Percentiles rank a stretch among this genome's conserved stretches.
These are phyloP conservation scores for Wickerhamomyces bovis DNA, from an alignment of 805 yeast species.

Conservation along the genomic window DNA sequence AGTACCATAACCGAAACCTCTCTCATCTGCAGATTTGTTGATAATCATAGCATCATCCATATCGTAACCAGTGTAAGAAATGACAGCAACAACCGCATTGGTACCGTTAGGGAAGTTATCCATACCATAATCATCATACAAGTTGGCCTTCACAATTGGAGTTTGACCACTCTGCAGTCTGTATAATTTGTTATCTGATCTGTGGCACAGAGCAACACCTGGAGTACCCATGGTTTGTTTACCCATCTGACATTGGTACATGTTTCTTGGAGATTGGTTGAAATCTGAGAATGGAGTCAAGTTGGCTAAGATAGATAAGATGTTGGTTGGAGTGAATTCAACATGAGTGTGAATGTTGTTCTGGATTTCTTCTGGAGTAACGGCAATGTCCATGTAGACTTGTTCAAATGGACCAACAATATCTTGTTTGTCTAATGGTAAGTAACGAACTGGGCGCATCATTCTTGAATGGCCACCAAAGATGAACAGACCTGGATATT, in stretches of 20 bases:
- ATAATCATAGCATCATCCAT: constrained; percentile 99
- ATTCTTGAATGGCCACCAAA: constrained; percentile 92
- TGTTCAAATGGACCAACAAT: constrained; percentile 97
- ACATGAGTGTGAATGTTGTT: constrained; percentile 83
- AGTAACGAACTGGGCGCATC: constrained; percentile 91
- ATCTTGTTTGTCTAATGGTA: constrained; percentile 79
- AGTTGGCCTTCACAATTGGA: constrained; percentile 89
- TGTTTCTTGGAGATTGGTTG: constrained; percentile 98
- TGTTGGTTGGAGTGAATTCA: constrained; percentile 92
- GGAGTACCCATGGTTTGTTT: constrained; percentile 99
- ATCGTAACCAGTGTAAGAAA: constrained; percentile 98
- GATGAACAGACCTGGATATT: constrained; percentile 90
- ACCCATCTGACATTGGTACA: constrained; percentile 99
- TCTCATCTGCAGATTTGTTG: constrained; percentile 93
- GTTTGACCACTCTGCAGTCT: constrained; percentile 94
- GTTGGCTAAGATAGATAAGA: constrained; percentile 90
- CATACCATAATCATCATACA: constrained; percentile 95
- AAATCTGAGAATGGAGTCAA: constrained; percentile 97
- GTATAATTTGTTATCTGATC: constrained; percentile 93
- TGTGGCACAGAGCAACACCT: constrained; percentile 86
- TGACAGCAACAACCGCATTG: constrained; percentile 97
- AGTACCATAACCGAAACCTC: constrained; percentile 97
- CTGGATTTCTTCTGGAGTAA: constrained; percentile 85
- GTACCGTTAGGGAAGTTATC: constrained; percentile 98
- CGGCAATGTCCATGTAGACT: constrained; percentile 94